Evolutionary conservation across 2,329 filamentous ascomycete species (phyloP), one percentile per base, ranked within the genome.

Genomic region (Colletotrichum agaves): DNA sequence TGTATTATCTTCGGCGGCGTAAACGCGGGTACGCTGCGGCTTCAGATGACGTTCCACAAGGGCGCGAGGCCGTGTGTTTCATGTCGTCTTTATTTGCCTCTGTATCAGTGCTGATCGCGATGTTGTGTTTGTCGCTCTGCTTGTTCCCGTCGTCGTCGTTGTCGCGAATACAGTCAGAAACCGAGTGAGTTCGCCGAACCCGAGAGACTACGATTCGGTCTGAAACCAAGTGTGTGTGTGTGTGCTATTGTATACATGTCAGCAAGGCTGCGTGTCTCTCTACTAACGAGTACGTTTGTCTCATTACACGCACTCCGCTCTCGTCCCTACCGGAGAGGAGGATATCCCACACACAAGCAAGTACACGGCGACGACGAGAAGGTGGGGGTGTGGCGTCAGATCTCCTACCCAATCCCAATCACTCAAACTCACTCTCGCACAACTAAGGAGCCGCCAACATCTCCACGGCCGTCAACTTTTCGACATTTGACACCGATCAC

Each of bases 21-120:
- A n/a, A n/a, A 39, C 17, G 27, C 27, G 49, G 63, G 35, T 31
- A 49, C 63, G 58, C 58, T 62, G 56, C 49, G 49, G 44, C 59
- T 55, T 50, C 63, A 58, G 50, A 46, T 52, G 2, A 46, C 59
- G 46, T 67, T 63, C 63, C 63, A 58, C 52, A 58, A n/a, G 35
- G 17, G 52, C 59, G 59, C 52, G 60, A 53, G 35, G 52, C 60
- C 37, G 59, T 57, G 56, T 61, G 63, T 66, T 66, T 66, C 57
- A 66, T 44, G 17, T 53, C 27, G 11, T 57, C 31, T 55, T 46
- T 15, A 23, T 44, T 49, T 23, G 21, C 41, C 41, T 57, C 13
- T 43, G 37, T 19, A 44, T 43, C 37, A n/a, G 6, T 47, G 55
- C 23, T 35, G 55, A 59, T 59, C 55, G 27, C 27, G 41, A 59